Evolutionary conservation across 2,329 filamentous ascomycete species (phyloP).

Genomic region (Aureobasidium namibiae): DNA sequence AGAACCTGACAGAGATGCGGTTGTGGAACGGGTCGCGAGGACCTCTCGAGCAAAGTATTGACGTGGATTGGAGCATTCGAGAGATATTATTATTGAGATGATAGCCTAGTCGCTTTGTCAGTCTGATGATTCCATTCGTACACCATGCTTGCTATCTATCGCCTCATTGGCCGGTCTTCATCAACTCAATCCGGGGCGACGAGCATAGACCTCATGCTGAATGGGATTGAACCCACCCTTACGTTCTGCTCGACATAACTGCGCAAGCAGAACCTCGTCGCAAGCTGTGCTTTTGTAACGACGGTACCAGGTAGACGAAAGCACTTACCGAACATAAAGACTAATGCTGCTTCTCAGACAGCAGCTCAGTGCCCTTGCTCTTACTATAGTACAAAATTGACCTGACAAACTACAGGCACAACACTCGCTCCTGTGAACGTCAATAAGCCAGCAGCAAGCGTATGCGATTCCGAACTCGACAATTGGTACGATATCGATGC

Average conservation of each 20-base stretch:
- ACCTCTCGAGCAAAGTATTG: neutral
- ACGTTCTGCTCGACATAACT: neutral
- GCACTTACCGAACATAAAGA: neutral
- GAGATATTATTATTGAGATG: neutral
- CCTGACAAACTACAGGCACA: neutral
- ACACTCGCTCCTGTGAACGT: neutral
- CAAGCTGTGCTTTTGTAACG: neutral
- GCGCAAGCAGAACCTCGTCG: neutral
- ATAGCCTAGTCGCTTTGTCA: constrained; percentile 1
- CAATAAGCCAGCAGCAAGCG: neutral
- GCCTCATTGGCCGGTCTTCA: neutral
- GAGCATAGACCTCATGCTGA: neutral
- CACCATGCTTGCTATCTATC: neutral
- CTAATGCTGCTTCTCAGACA: neutral
- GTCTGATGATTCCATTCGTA: neutral
- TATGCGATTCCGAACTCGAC: too few species aligned
- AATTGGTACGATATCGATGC: neutral
- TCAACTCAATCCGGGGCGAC: neutral
- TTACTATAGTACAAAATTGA: neutral
- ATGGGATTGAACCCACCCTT: neutral
- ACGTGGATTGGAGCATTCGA: neutral
- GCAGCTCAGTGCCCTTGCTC: neutral
- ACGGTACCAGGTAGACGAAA: neutral
- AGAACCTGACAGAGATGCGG: neutral
- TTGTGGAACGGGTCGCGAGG: neutral